Evolutionary conservation across 129 eudicot genomes (phyloP).

Genomic region (sunflower (Helianthus annuus)): DNA sequence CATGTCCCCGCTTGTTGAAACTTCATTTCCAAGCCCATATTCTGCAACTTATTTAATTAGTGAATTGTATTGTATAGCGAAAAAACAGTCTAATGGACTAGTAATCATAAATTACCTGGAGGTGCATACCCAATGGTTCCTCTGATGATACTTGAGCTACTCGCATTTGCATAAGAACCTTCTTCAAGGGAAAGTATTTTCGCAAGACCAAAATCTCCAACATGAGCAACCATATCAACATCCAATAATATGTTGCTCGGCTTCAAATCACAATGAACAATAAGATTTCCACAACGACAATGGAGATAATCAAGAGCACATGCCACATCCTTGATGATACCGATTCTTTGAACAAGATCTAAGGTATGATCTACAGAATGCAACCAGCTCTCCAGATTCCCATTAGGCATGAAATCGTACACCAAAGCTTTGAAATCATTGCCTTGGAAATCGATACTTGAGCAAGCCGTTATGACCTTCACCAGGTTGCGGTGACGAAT

Average conservation of each 20-base stretch:
- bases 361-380: not conserved
- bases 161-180: slow-evolving; percentile 4
- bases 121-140: slow-evolving; percentile 34
- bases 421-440: slow-evolving; percentile 30
- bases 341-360: slow-evolving; percentile 25
- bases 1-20: slow-evolving; percentile 34
- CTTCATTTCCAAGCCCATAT: slow-evolving; percentile 37
- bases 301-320: slow-evolving; percentile 36
- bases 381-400: slow-evolving; percentile 37
- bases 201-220: slow-evolving; percentile 44
- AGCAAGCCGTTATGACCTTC: slow-evolving; percentile 34
- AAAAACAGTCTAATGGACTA: not conserved
- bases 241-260: slow-evolving; percentile 37
- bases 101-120: slow-evolving; percentile 13
- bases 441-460: slow-evolving; percentile 36
- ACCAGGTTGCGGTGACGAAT: slow-evolving; percentile 39
- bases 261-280: slow-evolving; percentile 38
- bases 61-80: not conserved
- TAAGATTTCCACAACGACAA: slow-evolving; percentile 16
- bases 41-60: slow-evolving; percentile 17
- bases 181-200: slow-evolving; percentile 22
- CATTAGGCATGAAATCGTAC: slow-evolving; percentile 32
- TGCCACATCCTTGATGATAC: slow-evolving; percentile 34
- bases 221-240: slow-evolving; percentile 33
- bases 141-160: slow-evolving; percentile 22